Evolutionary conservation across 2,329 filamentous ascomycete species (phyloP), one percentile per base, ranked within the genome.

Genomic region (Emmonsiellopsis sp.): DNA sequence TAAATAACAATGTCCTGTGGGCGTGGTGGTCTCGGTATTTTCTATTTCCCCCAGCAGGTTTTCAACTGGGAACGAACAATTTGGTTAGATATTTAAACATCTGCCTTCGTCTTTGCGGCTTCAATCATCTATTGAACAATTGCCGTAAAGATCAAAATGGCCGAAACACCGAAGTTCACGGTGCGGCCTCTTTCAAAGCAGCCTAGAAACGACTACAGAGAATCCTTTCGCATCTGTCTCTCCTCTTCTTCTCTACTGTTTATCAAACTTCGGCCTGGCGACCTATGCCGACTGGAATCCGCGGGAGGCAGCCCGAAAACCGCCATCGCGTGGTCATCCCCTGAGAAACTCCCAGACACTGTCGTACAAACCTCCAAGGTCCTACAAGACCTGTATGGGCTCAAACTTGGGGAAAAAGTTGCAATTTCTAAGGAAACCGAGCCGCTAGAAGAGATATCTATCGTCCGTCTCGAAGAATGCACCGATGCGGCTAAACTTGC

Each of bases 351-450:
- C 59, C 79, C 83, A 63, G 82, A 81, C 59, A 80, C 84, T 57
- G 77, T 88, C 53, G 74, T 87, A 49, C 78, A 91, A 74, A 81
- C 88, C 73, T 84, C 87, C 21, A 84, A 87, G 57, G 76, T 82
- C 5, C 81, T 94, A 52, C 85, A 87, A 57, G 84, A 87, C 37
- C 79, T 82, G 6, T 86, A 86, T 59, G 82, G 81, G 1, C 79
- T 95, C 60, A 85, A 85, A 56, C 74, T 93, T 3, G 83, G 83
- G 13, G 86, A 90, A 48, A 79, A 82, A 49, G 74, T 94, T 47
- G 76, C 77, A 6, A 78, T 91, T 27, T 73, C 77, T 2, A 77
- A 71, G 56, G 75, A 78, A 8, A 75, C 76, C 6, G 71, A 69
- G 2, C 60, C 71, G 2, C 68, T 85, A 9, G 73, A 76, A 0